Evolutionary conservation across 208 protist species (phyloP), one percentile per base, ranked within the genome.

Genomic region (Acanthamoeba royreba): DNA sequence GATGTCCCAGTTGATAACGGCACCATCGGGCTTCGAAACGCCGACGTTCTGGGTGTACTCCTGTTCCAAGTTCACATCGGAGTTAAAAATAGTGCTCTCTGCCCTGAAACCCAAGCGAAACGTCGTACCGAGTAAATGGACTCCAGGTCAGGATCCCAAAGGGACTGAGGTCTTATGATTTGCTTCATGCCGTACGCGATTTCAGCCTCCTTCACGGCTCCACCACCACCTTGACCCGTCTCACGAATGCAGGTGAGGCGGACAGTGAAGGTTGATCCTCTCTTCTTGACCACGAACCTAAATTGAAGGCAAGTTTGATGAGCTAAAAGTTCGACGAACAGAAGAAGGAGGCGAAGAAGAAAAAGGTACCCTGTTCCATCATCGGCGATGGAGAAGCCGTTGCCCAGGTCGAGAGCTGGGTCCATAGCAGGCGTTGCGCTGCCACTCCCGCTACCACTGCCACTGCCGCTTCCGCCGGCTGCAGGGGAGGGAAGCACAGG

Each of bases 1-100:
- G 49, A 91, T 69, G 52, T 91, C 40, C 85, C 85, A 91, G 49
- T 61, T 91, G 85, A 91, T 69, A 22, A 74, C 55, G 33, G 85
- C 85, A 13, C 55, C 55, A 5, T 66, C 85, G n/a, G 85, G 85
- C 35, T 7, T 22, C 33, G 49, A 45, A 15, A 74, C 31, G 52
- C 49, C 85, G 0, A 91, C 85, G 25, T 69, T 61, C 53, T 91
- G 85, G 31, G 28, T 47, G 40, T 46, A 72, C n/a, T 91, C 35
- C 53, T 66, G n/a, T 33, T 49, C 28, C 40, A 1, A 7, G 53
- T 19, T 19, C 53, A 19, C 22, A 61, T 61, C 3, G 13, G 0
- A 61, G 9, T 31, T 25, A 19, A 61, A 61, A n/a, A n/a, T 8
- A 25, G 31, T 63, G 13, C 49, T 58, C 49, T 22, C 13, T 58